Evolutionary conservation across 2,329 filamentous ascomycete species (phyloP).

Genomic region (Bipolaris victoriae): DNA sequence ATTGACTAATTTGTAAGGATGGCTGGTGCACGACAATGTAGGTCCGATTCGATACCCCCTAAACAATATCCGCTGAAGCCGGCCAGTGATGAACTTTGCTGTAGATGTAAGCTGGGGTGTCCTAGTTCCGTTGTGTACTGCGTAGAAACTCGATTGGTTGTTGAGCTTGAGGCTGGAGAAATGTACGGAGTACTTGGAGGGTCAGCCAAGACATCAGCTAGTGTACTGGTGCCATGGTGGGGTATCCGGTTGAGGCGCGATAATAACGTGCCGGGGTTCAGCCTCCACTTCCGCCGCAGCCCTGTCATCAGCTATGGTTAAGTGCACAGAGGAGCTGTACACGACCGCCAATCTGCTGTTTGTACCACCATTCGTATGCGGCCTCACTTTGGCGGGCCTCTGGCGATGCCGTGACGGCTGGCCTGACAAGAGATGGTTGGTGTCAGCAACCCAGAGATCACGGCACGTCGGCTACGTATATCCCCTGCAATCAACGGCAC

Average conservation of each 20-base stretch:
- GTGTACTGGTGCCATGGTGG: not conserved
- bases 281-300: not conserved
- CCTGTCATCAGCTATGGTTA: not conserved
- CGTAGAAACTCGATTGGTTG: not conserved
- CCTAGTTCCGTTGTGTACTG: not conserved
- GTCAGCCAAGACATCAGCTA: not conserved
- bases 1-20: slow-evolving; percentile 11
- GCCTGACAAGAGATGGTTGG: not conserved
- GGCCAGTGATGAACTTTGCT: not conserved
- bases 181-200: not conserved
- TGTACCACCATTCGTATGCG: not conserved
- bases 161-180: not conserved
- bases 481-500: not conserved
- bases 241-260: not conserved
- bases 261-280: not conserved
- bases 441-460: not conserved
- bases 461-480: not conserved
- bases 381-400: too few species aligned
- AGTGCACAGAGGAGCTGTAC: not conserved
- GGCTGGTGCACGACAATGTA: slow-evolving; percentile 20
- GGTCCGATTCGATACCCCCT: slow-evolving; percentile 3
- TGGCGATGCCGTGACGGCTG: not conserved
- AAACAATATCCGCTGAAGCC: not conserved
- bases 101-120: not conserved
- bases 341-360: not conserved